phyloP scores from a whole-genome alignment of 2,329 filamentous ascomycete species.

The Acarospora socialis region DNA sequence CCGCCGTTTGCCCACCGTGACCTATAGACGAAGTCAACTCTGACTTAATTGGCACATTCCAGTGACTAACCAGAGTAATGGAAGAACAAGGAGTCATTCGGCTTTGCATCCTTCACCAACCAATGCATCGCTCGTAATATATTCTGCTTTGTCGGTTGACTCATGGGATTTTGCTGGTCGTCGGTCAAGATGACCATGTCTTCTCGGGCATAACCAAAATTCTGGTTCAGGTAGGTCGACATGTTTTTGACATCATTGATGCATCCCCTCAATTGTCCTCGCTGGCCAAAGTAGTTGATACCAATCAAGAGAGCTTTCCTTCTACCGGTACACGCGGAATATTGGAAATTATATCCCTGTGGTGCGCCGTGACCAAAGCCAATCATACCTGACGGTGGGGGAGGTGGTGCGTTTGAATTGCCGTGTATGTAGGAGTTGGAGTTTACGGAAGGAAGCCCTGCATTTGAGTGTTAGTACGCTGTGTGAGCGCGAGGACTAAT shows the following conservation, averaged over 20 bases:
- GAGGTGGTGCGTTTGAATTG: constrained; percentile 45
- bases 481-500: too few species aligned
- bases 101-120: constrained; percentile 83
- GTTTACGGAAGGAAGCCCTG: constrained; percentile 24
- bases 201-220: constrained; percentile 84
- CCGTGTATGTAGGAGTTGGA: constrained; percentile 43
- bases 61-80: constrained; percentile 68
- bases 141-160: constrained; percentile 89
- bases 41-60: constrained; percentile 9
- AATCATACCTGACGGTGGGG: constrained; percentile 53
- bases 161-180: constrained; percentile 94
- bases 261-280: constrained; percentile 78
- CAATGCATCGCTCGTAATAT: constrained; percentile 95
- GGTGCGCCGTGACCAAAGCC: constrained; percentile 70
- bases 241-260: constrained; percentile 98
- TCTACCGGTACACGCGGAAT: constrained; percentile 77
- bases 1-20: constrained; percentile 61
- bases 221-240: constrained; percentile 75
- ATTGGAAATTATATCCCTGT: constrained; percentile 68
- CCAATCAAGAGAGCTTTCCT: constrained; percentile 84
- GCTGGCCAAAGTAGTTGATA: constrained; percentile 92
- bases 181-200: constrained; percentile 97
- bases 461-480: not conserved
- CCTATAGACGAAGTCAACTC: constrained; percentile 35
- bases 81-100: constrained; percentile 93